Percentiles rank a stretch among this genome's conserved stretches.
Evolutionary conservation across 192 early-diverging fungal genomes (phyloP).

Genomic region (Podila clonocystis): DNA sequence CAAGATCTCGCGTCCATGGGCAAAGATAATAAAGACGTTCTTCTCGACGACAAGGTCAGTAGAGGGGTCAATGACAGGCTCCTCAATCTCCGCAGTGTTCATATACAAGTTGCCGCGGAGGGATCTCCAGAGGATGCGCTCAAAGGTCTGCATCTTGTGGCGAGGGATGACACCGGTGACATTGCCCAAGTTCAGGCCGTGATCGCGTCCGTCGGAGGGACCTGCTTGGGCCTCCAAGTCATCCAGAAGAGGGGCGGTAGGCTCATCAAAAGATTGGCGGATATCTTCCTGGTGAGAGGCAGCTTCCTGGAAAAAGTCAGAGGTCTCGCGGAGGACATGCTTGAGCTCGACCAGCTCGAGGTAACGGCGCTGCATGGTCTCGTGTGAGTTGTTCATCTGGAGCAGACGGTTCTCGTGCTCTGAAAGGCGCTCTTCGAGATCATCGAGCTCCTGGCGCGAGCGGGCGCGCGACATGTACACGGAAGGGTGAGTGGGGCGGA

Average conservation of each 20-base stretch:
- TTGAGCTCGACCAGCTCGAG: slow-evolving; percentile 93
- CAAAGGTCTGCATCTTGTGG: slow-evolving; percentile 87
- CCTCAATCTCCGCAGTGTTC: slow-evolving; percentile 96
- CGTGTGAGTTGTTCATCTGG: slow-evolving; percentile 91
- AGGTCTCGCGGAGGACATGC: slow-evolving; percentile 93
- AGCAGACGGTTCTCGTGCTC: slow-evolving; percentile 88
- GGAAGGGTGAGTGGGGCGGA: slow-evolving; percentile 59
- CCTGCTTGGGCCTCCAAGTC: slow-evolving; percentile 61
- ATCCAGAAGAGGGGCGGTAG: slow-evolving; percentile 68
- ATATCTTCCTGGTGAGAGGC: slow-evolving; percentile 56
- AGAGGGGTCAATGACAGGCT: slow-evolving; percentile 90
- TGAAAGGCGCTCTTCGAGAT: slow-evolving; percentile 85
- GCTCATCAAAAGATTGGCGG: slow-evolving; percentile 64
- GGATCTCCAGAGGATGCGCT: slow-evolving; percentile 97
- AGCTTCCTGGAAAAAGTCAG: slow-evolving; percentile 80
- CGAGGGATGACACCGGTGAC: slow-evolving; percentile 98
- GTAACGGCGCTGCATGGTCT: slow-evolving; percentile 88
- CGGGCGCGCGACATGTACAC: slow-evolving; percentile 69
- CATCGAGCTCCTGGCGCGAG: slow-evolving; percentile 93
- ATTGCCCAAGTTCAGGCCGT: slow-evolving; percentile 77
- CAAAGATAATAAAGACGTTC: slow-evolving; percentile 99
- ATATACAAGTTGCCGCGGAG: slow-evolving; percentile 98
- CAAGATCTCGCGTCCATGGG: slow-evolving; percentile 92
- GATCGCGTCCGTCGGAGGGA: slow-evolving; percentile 30
- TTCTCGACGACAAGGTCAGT: slow-evolving; percentile 91